A percentile compares a stretch with the other conserved stretches of the same genome.
Evolutionary conservation across 345 rosid species (phyloP).

Genomic region (Rhizophora mangle): DNA sequence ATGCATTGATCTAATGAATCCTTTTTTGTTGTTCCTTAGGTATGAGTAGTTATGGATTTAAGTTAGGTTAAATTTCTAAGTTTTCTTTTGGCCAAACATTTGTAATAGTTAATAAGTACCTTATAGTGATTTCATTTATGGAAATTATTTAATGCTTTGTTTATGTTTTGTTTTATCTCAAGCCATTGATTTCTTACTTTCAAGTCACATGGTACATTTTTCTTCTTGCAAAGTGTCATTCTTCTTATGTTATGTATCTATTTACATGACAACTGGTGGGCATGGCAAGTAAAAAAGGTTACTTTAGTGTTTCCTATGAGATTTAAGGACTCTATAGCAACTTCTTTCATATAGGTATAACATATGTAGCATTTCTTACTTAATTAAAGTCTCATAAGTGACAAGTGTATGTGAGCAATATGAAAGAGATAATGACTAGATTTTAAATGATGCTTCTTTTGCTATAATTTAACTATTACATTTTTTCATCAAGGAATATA

Average conservation of each 20-base stretch:
- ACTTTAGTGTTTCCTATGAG: conserved; percentile 87
- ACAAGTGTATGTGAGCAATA: background rate
- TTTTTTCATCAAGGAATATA: background rate
- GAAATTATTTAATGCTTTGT: background rate
- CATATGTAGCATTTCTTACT: conserved; percentile 8
- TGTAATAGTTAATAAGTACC: background rate
- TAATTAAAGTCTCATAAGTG: conserved; percentile 5
- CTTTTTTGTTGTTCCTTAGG: conserved; percentile 79
- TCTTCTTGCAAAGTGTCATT: no score
- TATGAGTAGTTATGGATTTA: conserved; percentile 9
- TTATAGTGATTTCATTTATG: background rate
- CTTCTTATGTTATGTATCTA: background rate
- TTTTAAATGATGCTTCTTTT: no score
- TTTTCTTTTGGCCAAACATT: background rate
- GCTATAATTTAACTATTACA: background rate
- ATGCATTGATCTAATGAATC: conserved; percentile 92
- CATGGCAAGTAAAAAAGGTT: conserved; percentile 70
- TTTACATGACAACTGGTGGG: background rate
- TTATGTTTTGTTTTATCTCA: background rate
- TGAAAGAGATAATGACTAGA: no score
- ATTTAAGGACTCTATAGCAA: conserved; percentile 78
- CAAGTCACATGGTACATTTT: no score
- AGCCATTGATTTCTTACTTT: background rate
- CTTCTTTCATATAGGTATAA: conserved; percentile 81
- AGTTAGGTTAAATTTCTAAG: no score